These are phyloP conservation scores for Ophiostoma novo-ulmi DNA, from an alignment of 2,329 filamentous ascomycete species.

Conservation along the genomic window DNA sequence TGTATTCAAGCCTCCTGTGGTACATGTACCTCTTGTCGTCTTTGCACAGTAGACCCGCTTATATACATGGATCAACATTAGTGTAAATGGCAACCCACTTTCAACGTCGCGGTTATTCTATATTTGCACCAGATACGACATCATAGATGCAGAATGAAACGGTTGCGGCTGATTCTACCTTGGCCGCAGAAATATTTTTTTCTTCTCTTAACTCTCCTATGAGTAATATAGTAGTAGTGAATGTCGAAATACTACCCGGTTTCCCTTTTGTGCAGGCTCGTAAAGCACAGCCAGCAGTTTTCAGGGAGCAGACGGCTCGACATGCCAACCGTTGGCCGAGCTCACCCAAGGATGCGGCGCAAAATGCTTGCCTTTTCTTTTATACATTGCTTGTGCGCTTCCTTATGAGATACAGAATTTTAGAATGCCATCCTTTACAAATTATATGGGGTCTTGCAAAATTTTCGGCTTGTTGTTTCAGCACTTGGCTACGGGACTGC, in stretches of 20 bases:
- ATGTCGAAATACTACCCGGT: neutral
- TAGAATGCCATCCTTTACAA: neutral
- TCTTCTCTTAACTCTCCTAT: neutral
- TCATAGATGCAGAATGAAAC: neutral
- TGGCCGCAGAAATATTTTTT: neutral
- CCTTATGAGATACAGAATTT: too few relatives aligned
- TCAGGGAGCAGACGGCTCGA: neutral
- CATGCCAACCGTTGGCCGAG: neutral
- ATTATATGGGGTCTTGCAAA: neutral
- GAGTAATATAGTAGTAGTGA: too few relatives aligned
- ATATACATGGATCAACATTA: neutral
- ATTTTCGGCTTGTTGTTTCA: neutral
- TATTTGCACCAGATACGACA: slow-evolving; percentile 7
- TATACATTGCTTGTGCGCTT: neutral
- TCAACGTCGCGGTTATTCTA: slow-evolving; percentile 5
- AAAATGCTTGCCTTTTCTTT: neutral
- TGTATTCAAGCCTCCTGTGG: neutral
- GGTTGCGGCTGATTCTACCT: neutral
- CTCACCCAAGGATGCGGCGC: neutral
- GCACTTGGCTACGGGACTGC: neutral
- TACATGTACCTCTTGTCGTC: neutral
- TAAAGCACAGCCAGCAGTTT: neutral
- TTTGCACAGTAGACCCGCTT: neutral
- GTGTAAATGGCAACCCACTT: neutral
- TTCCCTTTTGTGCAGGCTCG: neutral